Evolutionary conservation across 139 green algal genomes (phyloP), one percentile per base, ranked within the genome.

Genomic region (Eudorina sp.): DNA sequence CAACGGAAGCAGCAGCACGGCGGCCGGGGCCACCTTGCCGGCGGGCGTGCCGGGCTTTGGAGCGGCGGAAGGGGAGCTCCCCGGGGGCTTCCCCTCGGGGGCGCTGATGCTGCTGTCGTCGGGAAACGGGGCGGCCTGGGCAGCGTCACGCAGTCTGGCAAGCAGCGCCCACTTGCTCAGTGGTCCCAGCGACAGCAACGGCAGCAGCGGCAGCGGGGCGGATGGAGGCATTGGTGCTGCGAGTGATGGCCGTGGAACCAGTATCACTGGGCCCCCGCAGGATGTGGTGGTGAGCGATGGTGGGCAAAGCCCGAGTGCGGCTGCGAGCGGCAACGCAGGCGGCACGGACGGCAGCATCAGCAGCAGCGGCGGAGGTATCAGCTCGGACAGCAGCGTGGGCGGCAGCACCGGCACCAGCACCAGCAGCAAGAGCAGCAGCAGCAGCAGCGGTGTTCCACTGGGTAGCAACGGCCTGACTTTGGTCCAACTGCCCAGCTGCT

Each of bases 401-500:
- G 38, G 53, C 53, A 84, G 77, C 27, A n/a, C 53, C 40, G 38
- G 53, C 53, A 84, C 53, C 27, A n/a, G 53, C 77, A 43, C 34
- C 3, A 25, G 77, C 23, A 38, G 21, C 14, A 21, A 21, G 13
- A 1, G 27, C 40, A n/a, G 72, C 72, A 40, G 72, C 72, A 21
- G 72, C 41, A 41, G 72, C 19, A 29, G 62, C 6, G 31, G 16
- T 31, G 62, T 7, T 72, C 27, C 27, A 11, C 27, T 38, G 27
- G 21, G 19, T 5, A 38, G 62, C 62, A 29, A 38, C 21, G 62
- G 31, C 31, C 21, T 84, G 4, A 53, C 72, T 23, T 27, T 41
- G 23, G 77, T 84, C 7, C 36, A 84, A 23, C 77, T 84, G 53
- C 77, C 77, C 2, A 29, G 1, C 3, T 84, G 77, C 53, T 73